These are phyloP conservation scores for Alternaria triticina DNA, from an alignment of 2,329 filamentous ascomycete species.

Conservation along the genomic window DNA sequence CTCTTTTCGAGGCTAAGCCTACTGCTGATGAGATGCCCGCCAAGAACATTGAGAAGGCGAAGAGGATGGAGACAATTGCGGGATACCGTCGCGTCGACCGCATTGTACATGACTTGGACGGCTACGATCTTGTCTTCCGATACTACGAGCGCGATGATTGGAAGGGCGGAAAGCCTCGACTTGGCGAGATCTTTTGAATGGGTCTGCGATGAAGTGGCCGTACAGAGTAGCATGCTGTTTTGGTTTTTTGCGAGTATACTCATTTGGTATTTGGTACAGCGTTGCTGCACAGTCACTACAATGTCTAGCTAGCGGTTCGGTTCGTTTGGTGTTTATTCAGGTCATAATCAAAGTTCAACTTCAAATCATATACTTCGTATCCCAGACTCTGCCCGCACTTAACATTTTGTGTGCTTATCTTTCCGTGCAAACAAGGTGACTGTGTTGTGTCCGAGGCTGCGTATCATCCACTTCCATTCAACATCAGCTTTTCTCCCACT, in stretches of 20 bases:
- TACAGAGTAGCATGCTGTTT: not conserved
- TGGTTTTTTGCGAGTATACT: not conserved
- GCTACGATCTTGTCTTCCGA: constrained; percentile 94
- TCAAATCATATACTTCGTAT: not conserved
- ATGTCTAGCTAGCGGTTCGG: not conserved
- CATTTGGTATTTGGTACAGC: not conserved
- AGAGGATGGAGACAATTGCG: constrained; percentile 74
- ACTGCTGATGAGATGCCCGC: constrained; percentile 50
- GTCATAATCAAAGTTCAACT: not conserved
- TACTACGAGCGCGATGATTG: constrained; percentile 94
- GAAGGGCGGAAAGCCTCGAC: constrained; percentile 67
- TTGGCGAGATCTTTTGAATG: constrained; percentile 57
- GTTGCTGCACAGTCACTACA: constrained; percentile 10
- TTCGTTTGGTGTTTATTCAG: not conserved
- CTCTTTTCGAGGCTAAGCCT: constrained; percentile 88
- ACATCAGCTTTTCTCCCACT: not conserved
- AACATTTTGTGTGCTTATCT: not conserved
- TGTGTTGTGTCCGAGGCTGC: not conserved
- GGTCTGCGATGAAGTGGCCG: not conserved
- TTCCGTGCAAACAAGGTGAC: not conserved
- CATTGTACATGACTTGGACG: constrained; percentile 96
- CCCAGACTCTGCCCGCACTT: not conserved
- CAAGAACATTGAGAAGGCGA: constrained; percentile 48
- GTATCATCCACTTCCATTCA: not conserved
- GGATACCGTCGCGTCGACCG: constrained; percentile 91